These are phyloP conservation scores for Mycocentrospora acerina DNA, from an alignment of 2,329 filamentous ascomycete genomes.

Conservation along the genomic window DNA sequence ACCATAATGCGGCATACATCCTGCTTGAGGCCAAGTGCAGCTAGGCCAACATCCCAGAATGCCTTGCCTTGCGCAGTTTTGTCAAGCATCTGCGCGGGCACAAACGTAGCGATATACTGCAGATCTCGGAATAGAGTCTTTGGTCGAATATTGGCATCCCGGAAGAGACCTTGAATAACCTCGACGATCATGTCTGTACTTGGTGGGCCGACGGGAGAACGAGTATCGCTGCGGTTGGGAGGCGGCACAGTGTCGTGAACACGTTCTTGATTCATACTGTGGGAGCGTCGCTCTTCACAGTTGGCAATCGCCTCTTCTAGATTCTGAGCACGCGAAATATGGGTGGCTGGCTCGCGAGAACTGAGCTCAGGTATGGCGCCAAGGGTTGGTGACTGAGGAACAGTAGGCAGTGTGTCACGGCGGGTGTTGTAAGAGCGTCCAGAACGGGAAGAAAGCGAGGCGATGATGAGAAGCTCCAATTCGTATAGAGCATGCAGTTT, in stretches of 20 bases:
- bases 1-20: conserved; percentile 84
- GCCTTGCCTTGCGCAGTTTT: conserved; percentile 67
- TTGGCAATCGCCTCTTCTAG: conserved; percentile 71
- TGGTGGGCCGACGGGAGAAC: conserved; percentile 41
- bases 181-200: conserved; percentile 49
- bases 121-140: conserved; percentile 52
- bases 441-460: conserved; percentile 65
- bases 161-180: conserved; percentile 47
- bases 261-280: conserved; percentile 50
- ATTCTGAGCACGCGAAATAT: conserved; percentile 46
- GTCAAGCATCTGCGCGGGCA: conserved; percentile 59
- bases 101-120: conserved; percentile 61
- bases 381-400: conserved; percentile 49
- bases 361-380: conserved; percentile 48
- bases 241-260: conserved; percentile 41
- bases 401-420: conserved; percentile 43
- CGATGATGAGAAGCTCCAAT: conserved; percentile 77
- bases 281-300: conserved; percentile 66
- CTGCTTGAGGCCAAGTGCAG: conserved; percentile 83
- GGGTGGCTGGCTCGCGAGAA: conserved; percentile 46
- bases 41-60: conserved; percentile 87
- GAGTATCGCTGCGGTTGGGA: conserved; percentile 34
- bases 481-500: conserved; percentile 85
- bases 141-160: conserved; percentile 48
- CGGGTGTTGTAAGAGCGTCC: conserved; percentile 46